Conservation (phyloP, 345 rosid genomes). For the Camelina laxa region DNA sequence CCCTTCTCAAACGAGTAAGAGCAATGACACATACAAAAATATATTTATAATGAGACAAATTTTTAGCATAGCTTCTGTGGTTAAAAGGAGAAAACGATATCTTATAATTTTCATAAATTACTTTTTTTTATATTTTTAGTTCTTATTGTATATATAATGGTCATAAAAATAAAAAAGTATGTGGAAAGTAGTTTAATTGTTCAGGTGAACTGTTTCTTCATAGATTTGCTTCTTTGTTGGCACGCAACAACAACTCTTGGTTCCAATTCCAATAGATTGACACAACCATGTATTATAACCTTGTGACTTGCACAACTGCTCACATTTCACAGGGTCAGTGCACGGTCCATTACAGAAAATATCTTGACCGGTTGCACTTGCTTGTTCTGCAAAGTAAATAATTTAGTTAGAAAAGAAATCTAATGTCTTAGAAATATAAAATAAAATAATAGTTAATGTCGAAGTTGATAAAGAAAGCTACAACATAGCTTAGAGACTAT, state of each 20-base stretch:
- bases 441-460: background rate
- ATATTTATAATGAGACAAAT: background rate
- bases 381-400: conserved; percentile 2
- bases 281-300: background rate
- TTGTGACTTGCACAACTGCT: background rate
- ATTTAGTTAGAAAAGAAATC: background rate
- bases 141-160: background rate
- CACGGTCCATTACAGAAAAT: conserved; percentile 11
- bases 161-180: background rate
- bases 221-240: background rate
- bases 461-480: background rate
- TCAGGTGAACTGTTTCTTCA: background rate
- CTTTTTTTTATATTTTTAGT: background rate
- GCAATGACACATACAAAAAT: background rate
- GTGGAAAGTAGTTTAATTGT: background rate
- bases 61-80: background rate
- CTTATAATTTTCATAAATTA: background rate
- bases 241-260: conserved; percentile 9
- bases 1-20: background rate
- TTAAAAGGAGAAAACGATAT: background rate
- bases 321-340: background rate
- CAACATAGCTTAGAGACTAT: background rate
- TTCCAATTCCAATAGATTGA: background rate
- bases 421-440: background rate
- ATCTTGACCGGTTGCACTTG: background rate